Conservation (phyloP, 495 filamentous ascomycete genomes). For the Penicillium dipodomyicola region DNA sequence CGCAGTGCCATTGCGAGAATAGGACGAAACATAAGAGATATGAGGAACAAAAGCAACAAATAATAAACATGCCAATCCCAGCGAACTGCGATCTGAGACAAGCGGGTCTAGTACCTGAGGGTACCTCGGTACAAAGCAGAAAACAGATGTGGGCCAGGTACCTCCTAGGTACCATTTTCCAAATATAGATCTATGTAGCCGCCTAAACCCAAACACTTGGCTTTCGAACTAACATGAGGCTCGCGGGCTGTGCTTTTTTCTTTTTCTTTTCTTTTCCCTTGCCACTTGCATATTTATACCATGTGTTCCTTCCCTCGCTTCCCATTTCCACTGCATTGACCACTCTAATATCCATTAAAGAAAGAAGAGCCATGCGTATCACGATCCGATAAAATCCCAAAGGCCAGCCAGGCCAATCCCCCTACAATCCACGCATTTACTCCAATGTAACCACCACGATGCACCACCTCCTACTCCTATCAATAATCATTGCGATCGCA, state of each 20-base stretch:
- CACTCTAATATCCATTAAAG: neutral
- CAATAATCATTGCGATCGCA: slow-evolving; percentile 8
- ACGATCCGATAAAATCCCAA: neutral
- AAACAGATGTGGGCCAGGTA: neutral
- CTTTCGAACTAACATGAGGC: slow-evolving; percentile 15
- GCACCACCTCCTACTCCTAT: slow-evolving; percentile 5
- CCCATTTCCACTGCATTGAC: slow-evolving; percentile 1
- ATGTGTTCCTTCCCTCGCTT: slow-evolving; percentile 4
- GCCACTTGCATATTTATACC: slow-evolving; percentile 4
- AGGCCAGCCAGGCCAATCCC: neutral
- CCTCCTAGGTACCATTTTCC: neutral
- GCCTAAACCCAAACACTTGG: slow-evolving; percentile 19
- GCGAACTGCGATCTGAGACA: too few relatives aligned
- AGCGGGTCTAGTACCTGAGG: slow-evolving; percentile 5
- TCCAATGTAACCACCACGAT: neutral
- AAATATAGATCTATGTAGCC: neutral
- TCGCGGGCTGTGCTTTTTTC: slow-evolving; percentile 6
- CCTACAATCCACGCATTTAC: neutral
- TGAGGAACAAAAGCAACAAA: neutral
- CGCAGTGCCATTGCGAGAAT: neutral
- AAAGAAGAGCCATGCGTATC: neutral
- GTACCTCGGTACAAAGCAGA: neutral
- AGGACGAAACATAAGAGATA: neutral
- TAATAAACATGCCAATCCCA: neutral
- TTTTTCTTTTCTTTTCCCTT: slow-evolving; percentile 6